Conservation (phyloP, 768 basidiomycete species). For the Termitomyces sp. region DNA sequence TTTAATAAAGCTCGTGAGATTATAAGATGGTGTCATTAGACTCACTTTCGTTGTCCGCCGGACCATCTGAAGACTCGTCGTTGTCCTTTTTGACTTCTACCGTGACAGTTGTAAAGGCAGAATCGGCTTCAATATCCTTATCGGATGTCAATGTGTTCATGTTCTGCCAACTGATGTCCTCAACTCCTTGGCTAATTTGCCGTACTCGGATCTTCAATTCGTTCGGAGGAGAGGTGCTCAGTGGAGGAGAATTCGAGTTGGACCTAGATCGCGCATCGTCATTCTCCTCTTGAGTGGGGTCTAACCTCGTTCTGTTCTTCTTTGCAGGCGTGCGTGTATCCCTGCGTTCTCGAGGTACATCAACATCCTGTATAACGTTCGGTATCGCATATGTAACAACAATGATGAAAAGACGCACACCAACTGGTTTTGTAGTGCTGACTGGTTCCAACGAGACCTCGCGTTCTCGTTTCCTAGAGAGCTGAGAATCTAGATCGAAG, state of each 20-base stretch:
- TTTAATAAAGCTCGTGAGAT: slow-evolving; percentile 1
- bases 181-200: slow-evolving; percentile 76
- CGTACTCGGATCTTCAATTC: slow-evolving; percentile 69
- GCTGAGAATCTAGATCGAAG: slow-evolving; percentile 36
- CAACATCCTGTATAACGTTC: slow-evolving; percentile 31
- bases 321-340: slow-evolving; percentile 64
- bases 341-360: slow-evolving; percentile 32
- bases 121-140: slow-evolving; percentile 21
- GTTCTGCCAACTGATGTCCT: slow-evolving; percentile 71
- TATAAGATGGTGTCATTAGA: background rate
- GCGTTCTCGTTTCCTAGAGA: slow-evolving; percentile 69
- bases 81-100: slow-evolving; percentile 7
- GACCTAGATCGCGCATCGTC: slow-evolving; percentile 39
- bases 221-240: slow-evolving; percentile 63
- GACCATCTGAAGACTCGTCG: slow-evolving; percentile 1
- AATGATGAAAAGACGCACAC: slow-evolving; percentile 26
- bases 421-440: slow-evolving; percentile 37
- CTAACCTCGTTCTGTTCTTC: slow-evolving; percentile 66
- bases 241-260: slow-evolving; percentile 38
- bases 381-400: background rate
- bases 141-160: slow-evolving; percentile 28
- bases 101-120: slow-evolving; percentile 6
- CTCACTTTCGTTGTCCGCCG: slow-evolving; percentile 6
- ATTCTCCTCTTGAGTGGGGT: slow-evolving; percentile 61
- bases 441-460: slow-evolving; percentile 73